A percentile compares a stretch with the other conserved stretches of the same genome.
Conservation (phyloP, 257 asterid species). For the Solanum lignicaule region DNA sequence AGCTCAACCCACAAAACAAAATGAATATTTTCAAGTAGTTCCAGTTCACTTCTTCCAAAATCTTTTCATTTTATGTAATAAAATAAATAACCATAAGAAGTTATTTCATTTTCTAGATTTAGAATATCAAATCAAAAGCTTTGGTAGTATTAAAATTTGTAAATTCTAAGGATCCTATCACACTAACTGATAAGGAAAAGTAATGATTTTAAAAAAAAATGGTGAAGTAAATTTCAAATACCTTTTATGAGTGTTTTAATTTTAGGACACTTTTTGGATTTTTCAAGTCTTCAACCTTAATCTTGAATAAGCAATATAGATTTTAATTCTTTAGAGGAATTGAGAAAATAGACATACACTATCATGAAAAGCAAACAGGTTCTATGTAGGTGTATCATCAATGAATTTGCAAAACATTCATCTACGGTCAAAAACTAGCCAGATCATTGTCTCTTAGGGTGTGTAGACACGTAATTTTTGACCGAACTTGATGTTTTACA, state of each 20-base stretch:
- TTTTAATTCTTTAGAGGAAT: neutral
- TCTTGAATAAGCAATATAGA: neutral
- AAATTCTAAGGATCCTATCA: neutral
- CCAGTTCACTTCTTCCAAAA: no score
- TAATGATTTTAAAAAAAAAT: neutral
- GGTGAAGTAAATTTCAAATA: no score
- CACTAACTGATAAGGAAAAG: neutral
- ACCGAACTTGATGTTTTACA: no score
- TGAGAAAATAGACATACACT: neutral
- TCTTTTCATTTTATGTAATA: neutral
- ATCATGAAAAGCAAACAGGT: no score
- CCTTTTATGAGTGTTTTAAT: neutral
- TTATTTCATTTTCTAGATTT: neutral
- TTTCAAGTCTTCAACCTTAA: neutral
- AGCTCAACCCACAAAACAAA: no score
- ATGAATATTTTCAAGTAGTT: neutral
- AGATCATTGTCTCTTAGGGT: no score
- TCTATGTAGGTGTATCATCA: no score
- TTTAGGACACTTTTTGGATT: neutral
- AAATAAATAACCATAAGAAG: neutral
- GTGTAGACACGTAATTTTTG: no score
- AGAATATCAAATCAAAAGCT: neutral
- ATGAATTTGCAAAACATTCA: no score
- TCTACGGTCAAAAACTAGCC: no score
- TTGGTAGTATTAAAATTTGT: no score